phyloP scores from a whole-genome alignment of 2,329 filamentous ascomycete genomes.

The Exophiala aquamarina region DNA sequence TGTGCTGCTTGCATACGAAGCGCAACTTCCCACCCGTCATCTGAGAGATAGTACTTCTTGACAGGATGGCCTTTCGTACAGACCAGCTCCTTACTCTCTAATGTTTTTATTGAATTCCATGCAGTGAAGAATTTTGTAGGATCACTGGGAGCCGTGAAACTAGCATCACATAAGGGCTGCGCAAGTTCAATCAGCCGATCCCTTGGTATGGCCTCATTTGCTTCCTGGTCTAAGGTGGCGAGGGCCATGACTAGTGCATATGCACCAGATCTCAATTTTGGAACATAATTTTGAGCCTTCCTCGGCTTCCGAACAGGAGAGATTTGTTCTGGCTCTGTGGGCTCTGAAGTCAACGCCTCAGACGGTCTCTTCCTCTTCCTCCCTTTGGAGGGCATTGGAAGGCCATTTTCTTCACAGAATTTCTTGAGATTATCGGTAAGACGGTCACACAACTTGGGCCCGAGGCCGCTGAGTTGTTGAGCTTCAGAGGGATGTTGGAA shows the following conservation, averaged over 20 bases:
- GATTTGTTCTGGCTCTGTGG: conserved; percentile 34
- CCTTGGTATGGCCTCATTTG: conserved; percentile 63
- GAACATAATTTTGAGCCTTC: conserved; percentile 67
- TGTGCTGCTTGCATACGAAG: conserved; percentile 40
- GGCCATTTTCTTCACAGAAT: conserved; percentile 65
- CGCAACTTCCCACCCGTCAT: conserved; percentile 76
- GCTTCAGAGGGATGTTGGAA: conserved; percentile 74
- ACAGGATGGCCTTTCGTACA: conserved; percentile 68
- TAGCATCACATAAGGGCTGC: conserved; percentile 71
- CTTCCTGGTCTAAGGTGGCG: conserved; percentile 57
- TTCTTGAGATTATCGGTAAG: conserved; percentile 58
- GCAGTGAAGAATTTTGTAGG: conserved; percentile 73
- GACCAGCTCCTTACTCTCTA: conserved; percentile 71
- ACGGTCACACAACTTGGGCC: conserved; percentile 68
- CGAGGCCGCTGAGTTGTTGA: conserved; percentile 71
- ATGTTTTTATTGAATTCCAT: conserved; percentile 79
- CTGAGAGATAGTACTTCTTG: conserved; percentile 68
- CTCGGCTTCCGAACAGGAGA: conserved; percentile 54
- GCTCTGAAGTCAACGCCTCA: conserved; percentile 32
- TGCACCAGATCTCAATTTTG: conserved; percentile 68
- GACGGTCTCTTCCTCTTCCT: conserved; percentile 28
- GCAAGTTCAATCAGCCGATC: conserved; percentile 66
- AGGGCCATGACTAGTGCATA: conserved; percentile 72
- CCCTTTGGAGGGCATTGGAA: conserved; percentile 64
- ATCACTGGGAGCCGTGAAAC: conserved; percentile 67